A percentile compares a stretch with the other conserved stretches of the same genome.
These are phyloP conservation scores for Phyllosticta paracitricarpa DNA, from an alignment of 2,329 filamentous ascomycete genomes.

Conservation along the genomic window DNA sequence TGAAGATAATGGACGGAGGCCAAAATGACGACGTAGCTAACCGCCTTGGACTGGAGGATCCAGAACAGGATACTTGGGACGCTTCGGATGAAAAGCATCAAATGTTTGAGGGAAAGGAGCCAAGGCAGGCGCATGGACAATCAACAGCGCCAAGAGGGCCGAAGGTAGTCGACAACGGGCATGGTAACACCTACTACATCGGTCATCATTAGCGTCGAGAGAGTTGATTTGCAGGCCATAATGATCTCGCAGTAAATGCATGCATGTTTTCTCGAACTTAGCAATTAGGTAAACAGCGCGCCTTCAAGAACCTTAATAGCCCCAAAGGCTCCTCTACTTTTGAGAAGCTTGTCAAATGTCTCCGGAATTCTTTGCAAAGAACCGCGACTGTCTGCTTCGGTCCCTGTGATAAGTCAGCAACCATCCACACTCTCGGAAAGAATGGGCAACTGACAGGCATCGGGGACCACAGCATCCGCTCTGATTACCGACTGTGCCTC, in stretches of 20 bases:
- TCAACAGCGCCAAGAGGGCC: too few relatives aligned
- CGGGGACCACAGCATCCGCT: constrained; percentile 47
- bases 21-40: too few relatives aligned
- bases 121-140: too few relatives aligned
- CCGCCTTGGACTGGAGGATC: too few relatives aligned
- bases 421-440: neutral
- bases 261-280: neutral
- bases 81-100: too few relatives aligned
- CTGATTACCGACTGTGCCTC: constrained; percentile 53
- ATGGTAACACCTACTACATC: neutral
- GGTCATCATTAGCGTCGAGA: neutral
- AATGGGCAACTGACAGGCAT: constrained; percentile 47
- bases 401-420: constrained; percentile 31
- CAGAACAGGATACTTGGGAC: too few relatives aligned
- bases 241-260: neutral
- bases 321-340: constrained; percentile 43
- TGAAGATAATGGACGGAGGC: too few relatives aligned
- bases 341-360: constrained; percentile 51
- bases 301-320: constrained; percentile 52
- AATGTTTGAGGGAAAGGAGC: too few relatives aligned
- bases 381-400: constrained; percentile 46
- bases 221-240: neutral
- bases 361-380: constrained; percentile 48
- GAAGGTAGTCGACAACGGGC: neutral
- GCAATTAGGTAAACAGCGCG: constrained; percentile 36